Evolutionary conservation across 148 eudicot species (phyloP), one percentile per base, ranked within the genome.

Genomic region (Persicaria tinctoria): DNA sequence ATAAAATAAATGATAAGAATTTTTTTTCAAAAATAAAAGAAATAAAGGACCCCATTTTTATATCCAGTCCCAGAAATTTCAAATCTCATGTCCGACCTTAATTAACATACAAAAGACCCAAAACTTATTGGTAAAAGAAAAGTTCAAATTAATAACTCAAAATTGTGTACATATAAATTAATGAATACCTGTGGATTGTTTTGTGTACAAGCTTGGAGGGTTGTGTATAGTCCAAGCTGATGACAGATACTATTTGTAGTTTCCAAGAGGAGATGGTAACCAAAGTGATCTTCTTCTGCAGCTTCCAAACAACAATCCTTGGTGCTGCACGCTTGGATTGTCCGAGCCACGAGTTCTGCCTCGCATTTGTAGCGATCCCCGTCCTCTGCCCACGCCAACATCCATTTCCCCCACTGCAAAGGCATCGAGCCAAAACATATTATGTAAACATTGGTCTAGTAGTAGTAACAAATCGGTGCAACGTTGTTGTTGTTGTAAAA

Each of bases 331-430:
- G 88, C 77, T 54, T 82, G 80, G 66, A 93, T 78, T 16, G 85
- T 87, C 16, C 72, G 82, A 46, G 87, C 84, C 4, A 91, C 23
- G 0, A 93, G 82, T 68, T 82, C 88, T 56, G 97, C 89, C 68
- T 88, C 89, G 16, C 86, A 86, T 77, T 78, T 72, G 51, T 78
- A 73, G 73, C 69, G 48, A 51, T 85, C 83, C 2, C 87, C 90
- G 57, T 80, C 89, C 45, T 77, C 84, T 85, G 82, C 85, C 97
- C 91, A 89, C 72, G 66, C 82, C 76, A 78, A 74, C 69, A 91
- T 77, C 97, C 95, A 91, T 73, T 75, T 83, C n/a, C 73, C 84
- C 94, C 97, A 91, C 98, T 93, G 49, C 14, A 20, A 20, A 20
- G 23, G 23, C 23, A 20, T 20, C 23, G 23, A 20, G 23, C 23